phyloP scores from a whole-genome alignment of 2,329 filamentous ascomycete species.

The Cyclaneusma minus region DNA sequence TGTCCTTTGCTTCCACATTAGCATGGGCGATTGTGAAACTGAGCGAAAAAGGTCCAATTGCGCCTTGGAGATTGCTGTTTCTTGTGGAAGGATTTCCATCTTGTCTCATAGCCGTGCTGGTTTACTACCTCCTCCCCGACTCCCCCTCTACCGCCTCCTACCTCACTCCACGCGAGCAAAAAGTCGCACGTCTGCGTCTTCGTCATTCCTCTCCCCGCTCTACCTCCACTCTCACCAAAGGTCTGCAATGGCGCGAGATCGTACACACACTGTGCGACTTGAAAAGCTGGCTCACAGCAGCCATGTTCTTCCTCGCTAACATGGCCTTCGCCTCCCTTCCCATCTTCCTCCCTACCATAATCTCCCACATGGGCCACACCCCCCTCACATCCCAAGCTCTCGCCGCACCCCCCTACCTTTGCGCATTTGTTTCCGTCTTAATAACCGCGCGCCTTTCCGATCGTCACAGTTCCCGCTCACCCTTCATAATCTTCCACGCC shows the following conservation, averaged over 20 bases:
- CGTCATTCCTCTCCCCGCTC: conserved; percentile 17
- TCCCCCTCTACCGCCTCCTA: conserved; percentile 50
- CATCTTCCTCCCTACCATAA: conserved; percentile 72
- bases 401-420: conserved; percentile 65
- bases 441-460: conserved; percentile 61
- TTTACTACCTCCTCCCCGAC: conserved; percentile 66
- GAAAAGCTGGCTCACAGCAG: conserved; percentile 57
- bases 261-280: conserved; percentile 46
- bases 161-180: conserved; percentile 45
- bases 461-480: conserved; percentile 40
- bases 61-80: conserved; percentile 76
- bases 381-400: conserved; percentile 57
- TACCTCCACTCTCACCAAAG: conserved; percentile 10
- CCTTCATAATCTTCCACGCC: conserved; percentile 54
- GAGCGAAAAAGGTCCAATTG: conserved; percentile 49
- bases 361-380: conserved; percentile 61
- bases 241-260: conserved; percentile 39
- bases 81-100: conserved; percentile 76
- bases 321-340: conserved; percentile 79
- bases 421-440: conserved; percentile 58
- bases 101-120: conserved; percentile 55
- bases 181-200: conserved; percentile 56
- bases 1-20: conserved; percentile 64
- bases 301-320: conserved; percentile 80
- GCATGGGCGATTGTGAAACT: conserved; percentile 65